Percentiles rank a stretch among this genome's conserved stretches.
Conservation (phyloP, 768 basidiomycete genomes). For the Pisolithus orientalis region DNA sequence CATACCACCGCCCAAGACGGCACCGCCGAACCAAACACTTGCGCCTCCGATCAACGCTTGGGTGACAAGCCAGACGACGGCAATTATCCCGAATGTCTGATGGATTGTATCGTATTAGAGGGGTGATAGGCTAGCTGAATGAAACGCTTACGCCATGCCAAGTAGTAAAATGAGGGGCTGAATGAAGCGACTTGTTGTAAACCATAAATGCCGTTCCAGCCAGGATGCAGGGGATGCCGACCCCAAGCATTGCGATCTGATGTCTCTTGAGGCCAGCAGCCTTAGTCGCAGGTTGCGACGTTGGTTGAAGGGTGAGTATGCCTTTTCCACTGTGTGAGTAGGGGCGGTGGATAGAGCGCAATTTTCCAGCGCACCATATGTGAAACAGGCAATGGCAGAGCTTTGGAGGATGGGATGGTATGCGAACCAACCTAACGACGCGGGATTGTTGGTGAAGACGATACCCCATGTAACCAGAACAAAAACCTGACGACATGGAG, state of each 20-base stretch:
- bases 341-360: neutral
- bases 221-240: constrained; percentile 52
- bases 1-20: constrained; percentile 60
- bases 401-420: constrained; percentile 62
- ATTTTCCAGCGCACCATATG: constrained; percentile 44
- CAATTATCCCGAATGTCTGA: constrained; percentile 60
- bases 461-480: constrained; percentile 38
- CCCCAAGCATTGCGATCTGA: constrained; percentile 50
- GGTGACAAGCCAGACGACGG: constrained; percentile 52
- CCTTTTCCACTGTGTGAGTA: constrained; percentile 32
- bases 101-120: neutral
- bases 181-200: constrained; percentile 51
- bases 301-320: constrained; percentile 71
- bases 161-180: constrained; percentile 53
- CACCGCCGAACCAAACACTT: constrained; percentile 74
- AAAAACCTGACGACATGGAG: constrained; percentile 29
- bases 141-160: constrained; percentile 64
- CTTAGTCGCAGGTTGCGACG: constrained; percentile 59
- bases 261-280: constrained; percentile 64
- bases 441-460: constrained; percentile 41
- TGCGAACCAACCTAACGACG: constrained; percentile 51
- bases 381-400: constrained; percentile 48
- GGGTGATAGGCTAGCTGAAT: neutral
- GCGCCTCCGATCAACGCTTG: constrained; percentile 62
- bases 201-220: constrained; percentile 58